Percentiles rank a stretch among this genome's conserved stretches.
Conservation (phyloP, 2,329 filamentous ascomycete genomes). For the Diaporthe sp. region DNA sequence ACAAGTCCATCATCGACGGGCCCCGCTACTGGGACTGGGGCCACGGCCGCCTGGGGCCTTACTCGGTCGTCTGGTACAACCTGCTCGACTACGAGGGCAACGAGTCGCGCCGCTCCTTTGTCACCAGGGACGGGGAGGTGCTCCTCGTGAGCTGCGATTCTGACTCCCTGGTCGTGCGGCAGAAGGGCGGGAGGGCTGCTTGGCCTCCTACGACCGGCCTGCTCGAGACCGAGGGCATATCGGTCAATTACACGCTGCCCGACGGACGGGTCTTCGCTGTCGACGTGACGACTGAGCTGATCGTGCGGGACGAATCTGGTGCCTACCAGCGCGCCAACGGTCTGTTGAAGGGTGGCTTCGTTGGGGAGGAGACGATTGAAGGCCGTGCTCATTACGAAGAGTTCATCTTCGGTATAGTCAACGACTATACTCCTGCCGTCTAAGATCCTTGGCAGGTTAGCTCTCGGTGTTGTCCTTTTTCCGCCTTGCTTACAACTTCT, state of each 20-base stretch:
- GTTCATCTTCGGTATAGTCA: neutral
- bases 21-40: conserved; percentile 60
- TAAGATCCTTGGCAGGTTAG: neutral
- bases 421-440: neutral
- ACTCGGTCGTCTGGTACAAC: conserved; percentile 61
- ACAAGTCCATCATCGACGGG: conserved; percentile 51
- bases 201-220: conserved; percentile 1
- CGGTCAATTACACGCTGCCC: neutral
- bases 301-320: neutral
- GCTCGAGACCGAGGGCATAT: neutral
- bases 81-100: conserved; percentile 46
- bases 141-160: neutral
- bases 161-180: neutral
- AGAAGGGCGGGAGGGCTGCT: neutral
- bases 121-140: neutral
- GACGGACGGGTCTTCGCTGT: neutral
- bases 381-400: neutral
- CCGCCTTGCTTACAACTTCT: too few relatives aligned
- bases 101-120: conserved; percentile 40
- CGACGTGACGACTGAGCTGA: neutral
- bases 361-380: neutral
- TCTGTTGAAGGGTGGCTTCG: neutral
- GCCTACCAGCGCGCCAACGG: neutral
- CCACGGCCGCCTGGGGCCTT: conserved; percentile 57
- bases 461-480: neutral